phyloP scores from a whole-genome alignment of 495 filamentous ascomycete genomes.

The Mycothermus thermophilus region DNA sequence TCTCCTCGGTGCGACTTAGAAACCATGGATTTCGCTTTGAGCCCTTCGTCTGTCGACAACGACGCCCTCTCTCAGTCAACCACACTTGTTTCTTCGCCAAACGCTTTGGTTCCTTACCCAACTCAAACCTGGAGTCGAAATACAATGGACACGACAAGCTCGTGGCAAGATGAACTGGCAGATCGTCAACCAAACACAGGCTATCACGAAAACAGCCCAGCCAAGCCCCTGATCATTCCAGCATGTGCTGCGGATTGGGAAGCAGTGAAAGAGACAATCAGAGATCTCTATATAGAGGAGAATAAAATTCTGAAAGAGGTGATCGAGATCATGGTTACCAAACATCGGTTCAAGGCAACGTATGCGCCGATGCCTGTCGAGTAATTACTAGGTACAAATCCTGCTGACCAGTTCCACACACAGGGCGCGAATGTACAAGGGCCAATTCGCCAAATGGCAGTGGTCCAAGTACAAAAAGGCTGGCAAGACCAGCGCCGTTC shows the following conservation, averaged over 20 bases:
- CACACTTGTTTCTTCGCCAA: no score
- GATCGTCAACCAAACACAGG: background rate
- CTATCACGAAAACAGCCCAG: background rate
- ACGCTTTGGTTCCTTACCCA: no score
- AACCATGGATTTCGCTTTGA: no score
- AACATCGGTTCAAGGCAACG: conserved; percentile 25
- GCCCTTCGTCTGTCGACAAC: no score
- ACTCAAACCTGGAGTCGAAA: no score
- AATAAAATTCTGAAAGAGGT: conserved; percentile 25
- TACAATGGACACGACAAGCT: no score
- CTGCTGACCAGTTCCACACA: background rate
- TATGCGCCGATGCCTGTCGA: conserved; percentile 1
- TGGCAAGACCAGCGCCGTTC: conserved; percentile 1
- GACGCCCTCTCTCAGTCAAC: no score
- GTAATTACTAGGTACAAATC: background rate
- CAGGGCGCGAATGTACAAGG: conserved; percentile 25
- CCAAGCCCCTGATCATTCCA: conserved; percentile 17
- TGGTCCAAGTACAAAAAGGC: conserved; percentile 25
- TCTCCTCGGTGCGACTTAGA: no score
- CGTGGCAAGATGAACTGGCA: background rate
- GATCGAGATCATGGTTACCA: conserved; percentile 18
- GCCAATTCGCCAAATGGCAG: conserved; percentile 22
- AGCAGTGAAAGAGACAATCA: conserved; percentile 16
- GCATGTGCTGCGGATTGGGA: conserved; percentile 22
- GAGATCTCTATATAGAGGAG: conserved; percentile 19